Evolutionary conservation across 371 early-diverging fungal species (phyloP), one percentile per base, ranked within the genome.

Genomic region (Blakeslea trispora): DNA sequence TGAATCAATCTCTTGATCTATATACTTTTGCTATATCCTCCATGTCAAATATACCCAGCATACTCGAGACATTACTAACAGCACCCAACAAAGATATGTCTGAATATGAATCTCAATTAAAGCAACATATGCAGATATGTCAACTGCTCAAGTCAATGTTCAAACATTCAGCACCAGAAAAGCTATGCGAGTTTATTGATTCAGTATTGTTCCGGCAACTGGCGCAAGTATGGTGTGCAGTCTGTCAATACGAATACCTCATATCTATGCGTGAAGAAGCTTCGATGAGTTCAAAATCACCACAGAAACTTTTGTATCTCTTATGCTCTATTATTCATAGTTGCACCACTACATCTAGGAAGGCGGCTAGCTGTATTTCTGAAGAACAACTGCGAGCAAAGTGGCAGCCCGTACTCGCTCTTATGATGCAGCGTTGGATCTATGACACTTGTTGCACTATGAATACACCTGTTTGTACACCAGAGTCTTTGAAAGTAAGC

Each of bases 361-460:
- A 37, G 6, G 59, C 59, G 11, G 35, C 52, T 1, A 32, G 34
- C 10, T 11, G 14, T 13, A 39, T 47, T 19, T 28, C 45, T 0
- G n/a, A 37, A 24, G 52, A 39, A 21, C 13, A 17, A 18, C 5
- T 41, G 31, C 21, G 45, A 28, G 17, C 45, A 5, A 21, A 45
- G n/a, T 59, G 59, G 59, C 40, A 52, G 17, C 53, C 59, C 5
- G n/a, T 46, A 8, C 7, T 59, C 0, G 14, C 41, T 0, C 6
- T 45, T 1, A 17, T 32, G 2, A 55, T 62, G 56, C 51, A 37
- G 2, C 41, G 19, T 1, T 62, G 57, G 56, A 43, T 55, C 17
- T 32, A 45, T 0, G 50, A 40, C 15, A 42, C 51, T 11, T 61
- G 61, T 45, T 54, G 61, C 14, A 35, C 43, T 5, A 53, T 49